Percentiles rank a stretch among this genome's conserved stretches.
Conservation (phyloP, 768 basidiomycete genomes). For the Rhodotorula diobovata region DNA sequence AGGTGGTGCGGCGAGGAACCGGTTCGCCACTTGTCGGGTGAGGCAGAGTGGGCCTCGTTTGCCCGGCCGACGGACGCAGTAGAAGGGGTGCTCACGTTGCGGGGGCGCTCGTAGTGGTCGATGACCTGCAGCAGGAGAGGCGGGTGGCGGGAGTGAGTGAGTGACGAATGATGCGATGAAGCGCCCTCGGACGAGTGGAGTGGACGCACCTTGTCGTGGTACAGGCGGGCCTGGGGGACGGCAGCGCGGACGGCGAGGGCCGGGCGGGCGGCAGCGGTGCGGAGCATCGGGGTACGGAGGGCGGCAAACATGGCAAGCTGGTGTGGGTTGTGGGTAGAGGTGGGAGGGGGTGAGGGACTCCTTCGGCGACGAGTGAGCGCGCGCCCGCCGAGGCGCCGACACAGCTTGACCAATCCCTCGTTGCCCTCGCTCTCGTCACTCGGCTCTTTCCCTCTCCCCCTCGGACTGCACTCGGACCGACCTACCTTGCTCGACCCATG, state of each 20-base stretch:
- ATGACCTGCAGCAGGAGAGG: constrained; percentile 61
- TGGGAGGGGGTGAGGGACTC: background rate
- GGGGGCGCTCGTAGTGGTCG: constrained; percentile 92
- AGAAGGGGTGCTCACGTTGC: constrained; percentile 66
- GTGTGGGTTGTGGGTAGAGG: background rate
- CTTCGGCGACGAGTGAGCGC: too few relatives aligned
- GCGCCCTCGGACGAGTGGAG: background rate
- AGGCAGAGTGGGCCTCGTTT: background rate
- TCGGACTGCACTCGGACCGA: background rate
- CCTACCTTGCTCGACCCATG: too few relatives aligned
- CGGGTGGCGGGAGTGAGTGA: constrained; percentile 4
- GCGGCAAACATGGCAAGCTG: constrained; percentile 18
- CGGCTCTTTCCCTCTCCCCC: background rate
- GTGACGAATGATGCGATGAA: background rate
- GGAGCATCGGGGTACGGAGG: constrained; percentile 15
- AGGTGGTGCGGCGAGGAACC: background rate
- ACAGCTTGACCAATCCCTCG: too few relatives aligned
- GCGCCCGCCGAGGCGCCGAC: background rate
- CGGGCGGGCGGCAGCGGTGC: constrained; percentile 5
- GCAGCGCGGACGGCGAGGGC: constrained; percentile 12
- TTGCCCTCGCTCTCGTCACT: background rate
- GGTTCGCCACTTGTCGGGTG: background rate
- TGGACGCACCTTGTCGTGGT: constrained; percentile 37
- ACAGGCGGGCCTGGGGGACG: constrained; percentile 27
- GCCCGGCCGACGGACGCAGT: background rate